Percentiles rank a stretch among this genome's conserved stretches.
Conservation (phyloP, 441 rosid genomes). For the Capsella rubella region DNA sequence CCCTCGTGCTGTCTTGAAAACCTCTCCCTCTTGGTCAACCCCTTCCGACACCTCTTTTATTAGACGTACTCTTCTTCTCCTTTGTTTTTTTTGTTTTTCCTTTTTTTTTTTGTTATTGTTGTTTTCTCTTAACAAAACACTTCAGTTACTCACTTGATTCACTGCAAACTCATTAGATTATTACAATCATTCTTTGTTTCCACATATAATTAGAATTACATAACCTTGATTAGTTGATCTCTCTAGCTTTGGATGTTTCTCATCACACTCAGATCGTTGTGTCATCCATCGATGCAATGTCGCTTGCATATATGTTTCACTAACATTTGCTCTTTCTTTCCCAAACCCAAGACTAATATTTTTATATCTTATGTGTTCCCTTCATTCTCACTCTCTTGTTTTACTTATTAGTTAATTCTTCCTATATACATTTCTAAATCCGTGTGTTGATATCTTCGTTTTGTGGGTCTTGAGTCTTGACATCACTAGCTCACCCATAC, state of each 20-base stretch:
- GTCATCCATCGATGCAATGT: slow-evolving; percentile 41
- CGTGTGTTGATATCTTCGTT: neutral
- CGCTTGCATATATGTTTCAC: slow-evolving; percentile 44
- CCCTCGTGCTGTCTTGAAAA: slow-evolving; percentile 46
- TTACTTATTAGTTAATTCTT: neutral
- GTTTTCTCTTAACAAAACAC: neutral
- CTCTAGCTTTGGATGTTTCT: too few relatives aligned
- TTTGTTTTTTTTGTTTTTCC: neutral
- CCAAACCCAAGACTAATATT: slow-evolving; percentile 38
- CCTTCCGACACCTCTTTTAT: slow-evolving; percentile 40
- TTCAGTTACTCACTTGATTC: slow-evolving; percentile 17
- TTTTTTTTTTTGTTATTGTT: neutral
- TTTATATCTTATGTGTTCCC: slow-evolving; percentile 14
- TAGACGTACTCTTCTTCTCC: neutral
- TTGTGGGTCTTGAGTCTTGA: slow-evolving; percentile 3
- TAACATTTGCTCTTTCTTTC: slow-evolving; percentile 39
- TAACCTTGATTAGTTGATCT: too few relatives aligned
- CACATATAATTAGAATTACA: neutral
- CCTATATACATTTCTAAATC: neutral
- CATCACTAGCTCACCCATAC: slow-evolving; percentile 1
- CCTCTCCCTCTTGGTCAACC: slow-evolving; percentile 37
- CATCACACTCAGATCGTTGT: slow-evolving; percentile 39
- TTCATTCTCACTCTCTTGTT: slow-evolving; percentile 13
- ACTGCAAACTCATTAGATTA: slow-evolving; percentile 17
- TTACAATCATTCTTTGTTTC: neutral